phyloP scores from a whole-genome alignment of 2,329 filamentous ascomycete genomes.

The Fusarium lyarnte region DNA sequence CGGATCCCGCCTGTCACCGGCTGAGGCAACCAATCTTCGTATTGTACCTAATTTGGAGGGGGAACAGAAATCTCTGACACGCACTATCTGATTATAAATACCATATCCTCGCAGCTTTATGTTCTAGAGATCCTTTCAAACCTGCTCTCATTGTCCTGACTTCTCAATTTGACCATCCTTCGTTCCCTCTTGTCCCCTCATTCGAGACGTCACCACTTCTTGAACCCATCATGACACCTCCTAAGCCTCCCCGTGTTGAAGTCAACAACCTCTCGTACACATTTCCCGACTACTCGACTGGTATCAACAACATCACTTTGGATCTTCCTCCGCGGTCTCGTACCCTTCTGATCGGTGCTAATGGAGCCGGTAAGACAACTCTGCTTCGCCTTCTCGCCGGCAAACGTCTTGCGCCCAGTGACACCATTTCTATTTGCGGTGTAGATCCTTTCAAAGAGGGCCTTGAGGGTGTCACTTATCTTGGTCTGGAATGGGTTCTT shows the following conservation, averaged over 20 bases:
- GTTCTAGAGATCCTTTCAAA: neutral
- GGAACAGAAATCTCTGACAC: conserved; percentile 27
- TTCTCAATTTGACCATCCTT: neutral
- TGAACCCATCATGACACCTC: conserved; percentile 41
- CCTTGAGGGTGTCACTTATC: conserved; percentile 94
- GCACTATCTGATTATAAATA: neutral
- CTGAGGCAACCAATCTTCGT: conserved; percentile 7
- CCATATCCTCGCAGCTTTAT: neutral
- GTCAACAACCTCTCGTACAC: conserved; percentile 84
- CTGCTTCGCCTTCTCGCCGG: conserved; percentile 93
- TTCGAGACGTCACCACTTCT: conserved; percentile 2
- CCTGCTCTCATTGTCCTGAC: neutral
- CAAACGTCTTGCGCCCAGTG: conserved; percentile 86
- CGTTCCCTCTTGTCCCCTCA: neutral
- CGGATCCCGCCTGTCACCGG: conserved; percentile 37
- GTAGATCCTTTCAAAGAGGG: conserved; percentile 92
- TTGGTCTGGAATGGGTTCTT: conserved; percentile 97
- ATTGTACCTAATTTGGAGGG: neutral
- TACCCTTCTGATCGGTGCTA: conserved; percentile 93
- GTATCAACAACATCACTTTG: conserved; percentile 77
- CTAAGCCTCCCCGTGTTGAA: conserved; percentile 68
- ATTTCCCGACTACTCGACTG: conserved; percentile 86
- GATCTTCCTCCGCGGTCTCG: conserved; percentile 83
- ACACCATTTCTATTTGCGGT: conserved; percentile 79
- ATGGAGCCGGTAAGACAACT: conserved; percentile 97